Evolutionary conservation across 805 yeast genomes (phyloP).

Genomic region (Sugiyamaella americana): DNA sequence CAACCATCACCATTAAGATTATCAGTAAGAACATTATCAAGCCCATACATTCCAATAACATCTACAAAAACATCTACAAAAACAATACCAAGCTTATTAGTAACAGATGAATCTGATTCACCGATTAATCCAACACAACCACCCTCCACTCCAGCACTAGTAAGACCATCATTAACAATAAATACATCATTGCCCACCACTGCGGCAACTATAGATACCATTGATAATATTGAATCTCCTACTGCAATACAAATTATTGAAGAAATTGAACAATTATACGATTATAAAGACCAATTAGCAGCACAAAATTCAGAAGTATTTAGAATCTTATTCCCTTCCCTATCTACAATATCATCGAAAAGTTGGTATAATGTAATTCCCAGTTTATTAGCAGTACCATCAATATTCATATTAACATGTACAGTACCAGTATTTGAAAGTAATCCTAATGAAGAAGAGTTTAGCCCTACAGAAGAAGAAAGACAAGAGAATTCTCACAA

Average conservation of each 20-base stretch:
- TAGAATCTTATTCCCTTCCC: constrained; percentile 28
- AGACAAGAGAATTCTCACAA: not conserved
- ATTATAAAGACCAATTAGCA: not conserved
- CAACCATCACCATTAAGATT: no score
- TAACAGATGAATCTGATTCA: no score
- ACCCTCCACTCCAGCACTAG: no score
- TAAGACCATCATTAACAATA: not conserved
- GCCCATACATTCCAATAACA: not conserved
- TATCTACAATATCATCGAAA: constrained; percentile 23
- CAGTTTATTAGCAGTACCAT: constrained; percentile 28
- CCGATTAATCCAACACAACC: no score
- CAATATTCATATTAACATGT: constrained; percentile 28
- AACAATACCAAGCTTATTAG: no score
- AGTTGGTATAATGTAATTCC: constrained; percentile 22
- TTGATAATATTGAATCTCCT: no score
- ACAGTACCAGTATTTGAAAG: constrained; percentile 31
- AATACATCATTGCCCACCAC: no score
- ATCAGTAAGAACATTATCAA: no score
- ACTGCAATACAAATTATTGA: not conserved
- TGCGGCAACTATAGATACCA: no score
- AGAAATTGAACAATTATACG: not conserved
- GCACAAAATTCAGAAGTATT: constrained; percentile 2
- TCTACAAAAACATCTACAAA: no score
- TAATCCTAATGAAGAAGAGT: constrained; percentile 8
- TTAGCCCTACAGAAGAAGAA: not conserved